Conservation (phyloP, 169 alveolate genomes). For the Eimeria acervulina region DNA sequence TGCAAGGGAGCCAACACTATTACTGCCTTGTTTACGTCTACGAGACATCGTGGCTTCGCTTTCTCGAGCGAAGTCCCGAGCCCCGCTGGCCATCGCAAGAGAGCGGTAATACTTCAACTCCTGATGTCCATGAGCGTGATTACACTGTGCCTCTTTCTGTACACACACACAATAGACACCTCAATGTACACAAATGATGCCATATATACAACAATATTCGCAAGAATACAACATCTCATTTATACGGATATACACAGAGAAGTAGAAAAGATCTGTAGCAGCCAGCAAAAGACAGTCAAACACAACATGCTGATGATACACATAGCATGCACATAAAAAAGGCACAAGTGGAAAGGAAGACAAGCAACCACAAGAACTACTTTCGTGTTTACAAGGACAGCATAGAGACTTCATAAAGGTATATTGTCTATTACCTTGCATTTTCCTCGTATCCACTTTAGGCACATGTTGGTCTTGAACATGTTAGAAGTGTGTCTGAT, state of each 20-base stretch:
- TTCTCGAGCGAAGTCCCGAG: constrained; percentile 72
- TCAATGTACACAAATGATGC: background rate
- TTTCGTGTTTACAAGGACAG: too few relatives aligned
- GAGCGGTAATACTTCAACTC: constrained; percentile 47
- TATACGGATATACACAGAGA: background rate
- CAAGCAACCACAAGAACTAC: too few relatives aligned
- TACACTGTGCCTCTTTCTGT: constrained; percentile 72
- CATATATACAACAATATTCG: background rate
- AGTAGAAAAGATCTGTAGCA: too few relatives aligned
- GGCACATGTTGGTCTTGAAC: constrained; percentile 81
- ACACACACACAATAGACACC: background rate
- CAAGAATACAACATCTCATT: background rate
- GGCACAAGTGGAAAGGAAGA: too few relatives aligned
- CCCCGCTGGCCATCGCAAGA: constrained; percentile 56
- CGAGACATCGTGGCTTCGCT: constrained; percentile 64
- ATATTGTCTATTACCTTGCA: constrained; percentile 81
- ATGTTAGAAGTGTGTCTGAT: constrained; percentile 59
- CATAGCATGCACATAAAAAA: background rate
- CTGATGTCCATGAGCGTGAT: constrained; percentile 75
- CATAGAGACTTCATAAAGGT: too few relatives aligned
- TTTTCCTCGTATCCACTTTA: constrained; percentile 75
- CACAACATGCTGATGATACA: background rate
- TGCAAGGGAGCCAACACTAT: background rate
- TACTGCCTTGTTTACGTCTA: constrained; percentile 31
- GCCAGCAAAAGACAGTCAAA: background rate